Evolutionary conservation across 2,329 filamentous ascomycete genomes (phyloP), one percentile per base, ranked within the genome.

Genomic region (Xylaria sp.): DNA sequence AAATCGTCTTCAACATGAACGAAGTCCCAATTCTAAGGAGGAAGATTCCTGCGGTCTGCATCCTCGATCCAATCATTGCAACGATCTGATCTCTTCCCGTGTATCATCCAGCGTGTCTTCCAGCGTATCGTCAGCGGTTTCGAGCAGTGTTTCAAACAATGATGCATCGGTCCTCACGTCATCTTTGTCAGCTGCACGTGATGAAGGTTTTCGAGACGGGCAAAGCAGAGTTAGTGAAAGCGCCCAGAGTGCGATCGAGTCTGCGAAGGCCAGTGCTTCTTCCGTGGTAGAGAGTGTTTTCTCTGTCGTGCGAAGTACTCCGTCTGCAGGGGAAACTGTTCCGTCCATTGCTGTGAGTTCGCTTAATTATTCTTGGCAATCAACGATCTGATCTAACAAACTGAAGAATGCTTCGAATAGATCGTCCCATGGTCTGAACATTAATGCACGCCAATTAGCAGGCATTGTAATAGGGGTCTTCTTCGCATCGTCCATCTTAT

Each of bases 401-500:
- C 10, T 33, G 33, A 66, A 71, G 57, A 53, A 31, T 49, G 15
- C 26, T 56, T 40, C 4, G 17, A 60, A 48, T 38, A 7, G 5
- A 11, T 20, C 15, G 9, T 48, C 63, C 15, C 15, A 38, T 6
- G 33, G 36, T 28, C 66, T 68, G 17, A 58, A 46, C 33, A 31
- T 73, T 7, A 28, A 63, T 46, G 20, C 60, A 15, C 67, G 66
- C 10, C 65, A 73, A 38, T 59, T 73, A 9, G 71, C 62, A 33
- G 71, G 69, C 13, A 70, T 73, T 46, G 26, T 73, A 3, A 38
- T 72, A 4, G 69, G 62, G 5, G 62, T 68, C 23, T 67, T 70
- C 28, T 17, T 73, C 11, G 28, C 48, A 17, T 73, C 71, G 11
- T 66, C 65, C 40, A 17, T 70, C 9, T 53, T 58, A 9, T 71